A percentile compares a stretch with the other conserved stretches of the same genome.
Evolutionary conservation across 192 early-diverging fungal genomes (phyloP).

Genomic region (Mortierella alpina): DNA sequence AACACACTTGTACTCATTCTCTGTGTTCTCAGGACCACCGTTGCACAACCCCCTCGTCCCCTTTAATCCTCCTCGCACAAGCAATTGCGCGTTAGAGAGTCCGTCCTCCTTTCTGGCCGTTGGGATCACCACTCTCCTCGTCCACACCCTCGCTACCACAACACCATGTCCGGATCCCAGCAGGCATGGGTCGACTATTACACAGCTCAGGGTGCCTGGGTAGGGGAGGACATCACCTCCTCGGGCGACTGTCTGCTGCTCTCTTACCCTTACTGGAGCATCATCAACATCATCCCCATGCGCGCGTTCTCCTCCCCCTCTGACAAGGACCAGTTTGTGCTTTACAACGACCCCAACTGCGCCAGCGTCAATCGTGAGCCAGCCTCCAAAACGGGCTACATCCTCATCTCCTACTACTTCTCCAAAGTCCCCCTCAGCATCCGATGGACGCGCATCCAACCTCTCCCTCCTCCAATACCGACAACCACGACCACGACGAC

Average conservation of each 20-base stretch:
- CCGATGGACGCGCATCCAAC: neutral
- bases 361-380: constrained; percentile 1
- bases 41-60: neutral
- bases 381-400: neutral
- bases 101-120: too few relatives aligned
- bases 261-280: constrained; percentile 7
- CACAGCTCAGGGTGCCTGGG: neutral
- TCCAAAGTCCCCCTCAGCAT: constrained; percentile 6
- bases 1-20: neutral
- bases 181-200: constrained; percentile 37
- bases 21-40: neutral
- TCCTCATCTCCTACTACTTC: constrained; percentile 10
- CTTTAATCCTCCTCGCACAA: neutral
- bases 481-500: too few relatives aligned
- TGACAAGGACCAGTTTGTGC: neutral
- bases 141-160: neutral
- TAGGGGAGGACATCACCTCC: constrained; percentile 1
- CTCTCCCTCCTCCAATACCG: neutral
- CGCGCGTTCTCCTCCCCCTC: neutral
- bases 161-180: neutral
- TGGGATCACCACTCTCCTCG: too few relatives aligned
- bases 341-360: constrained; percentile 13
- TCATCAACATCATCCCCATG: constrained; percentile 11
- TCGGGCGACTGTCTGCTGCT: constrained; percentile 2
- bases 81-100: too few relatives aligned